Evolutionary conservation across 2,329 filamentous ascomycete species (phyloP).

Genomic region (Xylariaceae sp.): DNA sequence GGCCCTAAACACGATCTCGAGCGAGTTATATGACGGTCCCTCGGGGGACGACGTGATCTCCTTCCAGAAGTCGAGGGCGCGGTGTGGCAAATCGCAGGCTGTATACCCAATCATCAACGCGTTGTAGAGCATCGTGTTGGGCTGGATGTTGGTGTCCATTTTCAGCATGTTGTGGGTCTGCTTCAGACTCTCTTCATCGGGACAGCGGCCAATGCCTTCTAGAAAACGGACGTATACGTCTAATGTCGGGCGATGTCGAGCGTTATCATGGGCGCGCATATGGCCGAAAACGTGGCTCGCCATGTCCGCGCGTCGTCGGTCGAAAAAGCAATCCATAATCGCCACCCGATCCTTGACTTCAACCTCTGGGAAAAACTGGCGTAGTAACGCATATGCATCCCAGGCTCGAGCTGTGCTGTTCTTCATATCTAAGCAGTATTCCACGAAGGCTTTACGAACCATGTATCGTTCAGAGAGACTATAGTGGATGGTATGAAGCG

Average conservation of each 20-base stretch:
- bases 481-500: conserved; percentile 71
- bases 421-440: conserved; percentile 65
- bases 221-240: conserved; percentile 81
- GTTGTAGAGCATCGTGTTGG: conserved; percentile 77
- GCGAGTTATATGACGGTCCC: conserved; percentile 79
- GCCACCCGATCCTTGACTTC: conserved; percentile 65
- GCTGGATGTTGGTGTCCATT: conserved; percentile 80
- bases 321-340: conserved; percentile 83
- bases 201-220: conserved; percentile 68
- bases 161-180: conserved; percentile 92
- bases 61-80: conserved; percentile 78
- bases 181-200: conserved; percentile 67
- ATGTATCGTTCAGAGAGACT: conserved; percentile 68
- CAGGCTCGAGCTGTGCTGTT: conserved; percentile 67
- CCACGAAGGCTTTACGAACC: conserved; percentile 67
- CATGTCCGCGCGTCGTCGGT: conserved; percentile 78
- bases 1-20: conserved; percentile 79
- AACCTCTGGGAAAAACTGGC: conserved; percentile 68
- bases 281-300: conserved; percentile 85
- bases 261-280: conserved; percentile 79
- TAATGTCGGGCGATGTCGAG: conserved; percentile 64
- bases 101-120: conserved; percentile 86
- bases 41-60: conserved; percentile 83
- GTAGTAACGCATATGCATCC: conserved; percentile 67
- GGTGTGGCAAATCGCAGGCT: conserved; percentile 64